Evolutionary conservation across 306 rosid genomes (phyloP), one percentile per base, ranked within the genome.

Genomic region (Sophora flavescens): DNA sequence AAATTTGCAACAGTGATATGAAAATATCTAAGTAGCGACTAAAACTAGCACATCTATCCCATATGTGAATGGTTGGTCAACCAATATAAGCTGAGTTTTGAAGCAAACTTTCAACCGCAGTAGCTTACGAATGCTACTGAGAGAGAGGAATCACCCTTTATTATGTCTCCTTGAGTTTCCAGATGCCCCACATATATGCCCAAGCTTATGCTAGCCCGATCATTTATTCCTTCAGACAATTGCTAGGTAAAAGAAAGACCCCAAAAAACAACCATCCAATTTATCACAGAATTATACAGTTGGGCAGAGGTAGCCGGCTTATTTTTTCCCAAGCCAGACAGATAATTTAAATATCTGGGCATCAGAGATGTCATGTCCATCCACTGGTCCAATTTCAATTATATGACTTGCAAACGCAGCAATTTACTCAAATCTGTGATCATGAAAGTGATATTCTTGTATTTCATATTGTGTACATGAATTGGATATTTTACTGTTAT

Each of bases 391-490:
- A 41, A 65, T 53, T 39, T 76, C 45, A 61, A 47, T 61, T 45
- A 74, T 47, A 61, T 45, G 61, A 61, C 70, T 30, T 45, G 17
- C 64, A 74, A 59, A 45, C 12, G 67, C 28, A 44, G 56, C 17
- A 3, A 4, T 48, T 59, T 41, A 44, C n/a, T 13, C 8, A 52
- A 79, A 71, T 63, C 33, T 4, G 60, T 13, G 14, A 41, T 38
- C 54, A 47, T 22, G 38, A 65, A 56, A 66, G 16, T 57, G 58
- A 58, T 47, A 57, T 66, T 74, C 79, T 54, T 32, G 56, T 17
- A 70, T 72, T 79, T 79, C 72, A 54, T 53, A 48, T 28, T 39
- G 62, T 44, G 16, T 32, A 39, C 12, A 52, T 39, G 18, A 53
- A 44, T 28, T 65, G 48, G 50, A 62, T 41, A 63, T 53, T 58